phyloP scores from a whole-genome alignment of 352 stramenopile species.

The Globisporangium solare region DNA sequence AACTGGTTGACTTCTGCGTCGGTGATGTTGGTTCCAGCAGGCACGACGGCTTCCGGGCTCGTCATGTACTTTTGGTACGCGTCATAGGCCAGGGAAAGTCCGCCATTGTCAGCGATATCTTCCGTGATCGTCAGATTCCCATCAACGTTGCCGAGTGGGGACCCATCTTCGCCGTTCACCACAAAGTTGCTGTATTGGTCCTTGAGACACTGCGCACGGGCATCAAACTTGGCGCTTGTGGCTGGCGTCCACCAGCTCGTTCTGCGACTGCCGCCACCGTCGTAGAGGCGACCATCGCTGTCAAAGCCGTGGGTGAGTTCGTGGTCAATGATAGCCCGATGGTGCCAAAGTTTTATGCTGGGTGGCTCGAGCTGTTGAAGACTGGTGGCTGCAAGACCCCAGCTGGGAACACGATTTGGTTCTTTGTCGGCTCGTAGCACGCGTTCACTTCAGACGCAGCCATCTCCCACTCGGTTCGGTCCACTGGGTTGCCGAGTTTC shows the following conservation, averaged over 20 bases:
- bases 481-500: slow-evolving; percentile 36
- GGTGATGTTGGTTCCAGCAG: neutral
- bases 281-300: slow-evolving; percentile 83
- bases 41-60: neutral
- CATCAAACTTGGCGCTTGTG: slow-evolving; percentile 66
- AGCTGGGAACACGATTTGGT: slow-evolving; percentile 93
- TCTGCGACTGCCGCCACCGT: slow-evolving; percentile 80
- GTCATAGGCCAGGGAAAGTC: slow-evolving; percentile 48
- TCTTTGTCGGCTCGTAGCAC: slow-evolving; percentile 53
- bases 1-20: slow-evolving; percentile 35
- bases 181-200: slow-evolving; percentile 48
- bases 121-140: slow-evolving; percentile 62
- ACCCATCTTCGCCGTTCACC: slow-evolving; percentile 24
- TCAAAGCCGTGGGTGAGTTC: slow-evolving; percentile 95
- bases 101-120: slow-evolving; percentile 77
- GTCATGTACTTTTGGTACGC: slow-evolving; percentile 38
- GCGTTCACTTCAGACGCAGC: slow-evolving; percentile 89
- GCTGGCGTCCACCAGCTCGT: slow-evolving; percentile 87
- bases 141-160: slow-evolving; percentile 41
- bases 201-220: slow-evolving; percentile 44
- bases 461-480: slow-evolving; percentile 35
- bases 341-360: slow-evolving; percentile 86
- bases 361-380: slow-evolving; percentile 70
- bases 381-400: slow-evolving; percentile 92
- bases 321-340: slow-evolving; percentile 92